Conservation (phyloP, 140 eudicot species). For the Flaveria floridana region DNA sequence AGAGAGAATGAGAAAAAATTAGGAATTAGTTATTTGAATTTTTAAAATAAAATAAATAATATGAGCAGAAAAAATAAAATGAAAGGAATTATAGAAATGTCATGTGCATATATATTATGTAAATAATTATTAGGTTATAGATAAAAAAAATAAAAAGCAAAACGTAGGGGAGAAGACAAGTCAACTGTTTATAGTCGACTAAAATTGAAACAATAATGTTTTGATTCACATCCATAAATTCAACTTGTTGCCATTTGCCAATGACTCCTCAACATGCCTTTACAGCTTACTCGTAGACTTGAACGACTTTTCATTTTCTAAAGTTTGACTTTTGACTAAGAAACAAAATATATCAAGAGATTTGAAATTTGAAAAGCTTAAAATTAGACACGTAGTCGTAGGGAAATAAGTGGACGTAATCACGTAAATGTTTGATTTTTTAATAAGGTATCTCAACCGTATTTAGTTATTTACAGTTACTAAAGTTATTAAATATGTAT, state of each 20-base stretch:
- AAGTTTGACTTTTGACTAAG: slow-evolving; percentile 2
- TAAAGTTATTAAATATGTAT: neutral
- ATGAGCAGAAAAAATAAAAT: no score
- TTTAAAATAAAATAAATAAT: no score
- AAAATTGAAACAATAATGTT: neutral
- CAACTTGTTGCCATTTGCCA: neutral
- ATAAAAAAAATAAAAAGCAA: neutral
- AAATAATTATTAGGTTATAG: no score
- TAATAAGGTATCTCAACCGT: neutral
- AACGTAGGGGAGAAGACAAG: slow-evolving; percentile 3
- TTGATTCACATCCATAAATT: neutral
- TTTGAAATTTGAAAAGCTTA: neutral
- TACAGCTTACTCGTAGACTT: no score
- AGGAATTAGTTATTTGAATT: no score
- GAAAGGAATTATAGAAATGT: no score
- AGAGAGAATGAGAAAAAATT: no score
- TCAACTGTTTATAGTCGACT: slow-evolving; percentile 19
- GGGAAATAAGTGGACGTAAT: neutral
- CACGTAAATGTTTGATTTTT: neutral
- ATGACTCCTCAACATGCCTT: neutral
- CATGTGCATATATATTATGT: no score
- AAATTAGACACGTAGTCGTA: neutral
- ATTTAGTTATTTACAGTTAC: neutral
- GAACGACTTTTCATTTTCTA: neutral
- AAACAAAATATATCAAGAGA: neutral